Conservation (phyloP, 2,329 filamentous ascomycete species). For the Talaromyces piceae region DNA sequence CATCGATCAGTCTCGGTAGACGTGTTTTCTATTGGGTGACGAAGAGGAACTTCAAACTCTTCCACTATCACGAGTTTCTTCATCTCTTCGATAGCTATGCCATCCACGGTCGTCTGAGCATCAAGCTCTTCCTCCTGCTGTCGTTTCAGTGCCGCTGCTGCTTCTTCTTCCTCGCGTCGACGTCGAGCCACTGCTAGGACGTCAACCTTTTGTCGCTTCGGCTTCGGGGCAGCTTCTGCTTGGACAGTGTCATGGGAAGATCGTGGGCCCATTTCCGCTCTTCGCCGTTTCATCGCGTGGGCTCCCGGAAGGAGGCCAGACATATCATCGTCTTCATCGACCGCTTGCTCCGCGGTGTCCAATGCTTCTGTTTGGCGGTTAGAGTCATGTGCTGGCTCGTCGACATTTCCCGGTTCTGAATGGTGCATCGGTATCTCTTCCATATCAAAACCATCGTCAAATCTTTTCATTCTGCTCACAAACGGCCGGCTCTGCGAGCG, state of each 20-base stretch:
- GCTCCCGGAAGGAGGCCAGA: constrained; percentile 69
- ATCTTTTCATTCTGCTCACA: constrained; percentile 60
- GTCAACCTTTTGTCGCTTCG: constrained; percentile 55
- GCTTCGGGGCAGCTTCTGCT: constrained; percentile 30
- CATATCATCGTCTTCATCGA: constrained; percentile 50
- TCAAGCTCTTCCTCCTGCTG: constrained; percentile 61
- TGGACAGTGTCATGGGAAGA: constrained; percentile 28
- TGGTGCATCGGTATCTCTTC: constrained; percentile 31
- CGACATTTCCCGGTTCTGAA: constrained; percentile 19
- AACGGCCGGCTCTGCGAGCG: constrained; percentile 22
- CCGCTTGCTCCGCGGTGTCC: constrained; percentile 10
- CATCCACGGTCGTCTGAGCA: constrained; percentile 50
- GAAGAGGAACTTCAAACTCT: constrained; percentile 57
- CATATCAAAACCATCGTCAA: constrained; percentile 54
- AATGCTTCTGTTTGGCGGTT: neutral
- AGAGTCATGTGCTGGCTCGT: constrained; percentile 1
- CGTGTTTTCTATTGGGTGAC: constrained; percentile 20
- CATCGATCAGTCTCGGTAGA: constrained; percentile 55
- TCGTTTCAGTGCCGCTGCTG: constrained; percentile 47
- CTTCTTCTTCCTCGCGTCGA: constrained; percentile 46
- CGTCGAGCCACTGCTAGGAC: constrained; percentile 57
- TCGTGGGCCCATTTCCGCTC: constrained; percentile 51
- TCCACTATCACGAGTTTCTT: constrained; percentile 69
- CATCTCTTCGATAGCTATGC: constrained; percentile 64
- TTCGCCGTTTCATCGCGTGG: constrained; percentile 69